phyloP scores from a whole-genome alignment of 106 monocot species.

The Iris macrosiphon region DNA sequence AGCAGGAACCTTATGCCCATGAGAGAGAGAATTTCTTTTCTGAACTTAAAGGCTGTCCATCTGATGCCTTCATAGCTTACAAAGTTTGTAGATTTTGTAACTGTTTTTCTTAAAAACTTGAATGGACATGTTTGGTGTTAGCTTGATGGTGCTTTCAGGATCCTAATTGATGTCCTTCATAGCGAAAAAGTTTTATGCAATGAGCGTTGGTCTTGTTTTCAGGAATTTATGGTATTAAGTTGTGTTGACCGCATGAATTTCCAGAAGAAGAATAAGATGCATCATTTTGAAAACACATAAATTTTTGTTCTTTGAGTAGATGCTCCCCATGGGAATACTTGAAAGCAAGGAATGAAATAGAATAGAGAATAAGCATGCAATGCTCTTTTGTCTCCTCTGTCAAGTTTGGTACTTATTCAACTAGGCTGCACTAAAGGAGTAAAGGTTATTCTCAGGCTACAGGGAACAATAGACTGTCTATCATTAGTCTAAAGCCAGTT shows the following conservation, averaged over 20 bases:
- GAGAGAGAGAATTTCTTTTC: constrained; percentile 15
- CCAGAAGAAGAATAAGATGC: constrained; percentile 53
- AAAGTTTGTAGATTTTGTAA: constrained; percentile 7
- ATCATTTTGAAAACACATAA: constrained; percentile 10
- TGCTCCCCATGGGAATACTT: constrained; percentile 22
- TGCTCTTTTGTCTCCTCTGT: constrained; percentile 51
- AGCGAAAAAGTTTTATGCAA: constrained; percentile 1
- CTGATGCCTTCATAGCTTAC: constrained; percentile 4
- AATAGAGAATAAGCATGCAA: constrained; percentile 45
- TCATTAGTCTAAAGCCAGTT: constrained; percentile 11
- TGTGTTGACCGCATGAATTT: constrained; percentile 9
- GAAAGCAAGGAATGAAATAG: constrained; percentile 58
- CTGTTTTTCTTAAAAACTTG: constrained; percentile 7
- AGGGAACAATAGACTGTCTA: constrained; percentile 2
- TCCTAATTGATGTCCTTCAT: constrained; percentile 15
- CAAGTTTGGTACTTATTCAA: constrained; percentile 71
- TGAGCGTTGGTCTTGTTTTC: constrained; percentile 12
- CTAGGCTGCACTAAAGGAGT: constrained; percentile 19
- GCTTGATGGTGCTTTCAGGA: constrained; percentile 7
- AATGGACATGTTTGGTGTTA: constrained; percentile 6
- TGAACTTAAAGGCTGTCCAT: constrained; percentile 3
- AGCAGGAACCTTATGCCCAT: constrained; percentile 32
- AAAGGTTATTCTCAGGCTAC: background rate
- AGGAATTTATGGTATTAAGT: constrained; percentile 1
- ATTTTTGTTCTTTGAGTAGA: constrained; percentile 18